Base-by-base conservation (phyloP, 345 rosid species). In the Orychophragmus violaceus region DNA sequence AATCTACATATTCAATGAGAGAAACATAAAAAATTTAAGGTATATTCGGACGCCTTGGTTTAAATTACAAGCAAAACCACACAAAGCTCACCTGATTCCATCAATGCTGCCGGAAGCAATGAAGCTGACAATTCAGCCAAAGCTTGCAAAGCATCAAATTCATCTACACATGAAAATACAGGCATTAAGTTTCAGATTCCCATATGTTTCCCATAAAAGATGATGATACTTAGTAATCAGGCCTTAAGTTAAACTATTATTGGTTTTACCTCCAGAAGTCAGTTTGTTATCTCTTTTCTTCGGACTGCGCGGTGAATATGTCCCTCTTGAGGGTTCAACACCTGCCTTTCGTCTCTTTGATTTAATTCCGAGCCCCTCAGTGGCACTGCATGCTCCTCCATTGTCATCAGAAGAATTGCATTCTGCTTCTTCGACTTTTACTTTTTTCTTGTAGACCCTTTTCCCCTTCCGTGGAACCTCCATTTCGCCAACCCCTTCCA, bases 341-440 rank as follows among this genome's bases (percentile, higher is more conserved):
- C 67, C 78, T 54, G 50, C 75, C 49, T 88, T 84, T 53, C 81
- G 79, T 73, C 74, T 81, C 9, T 42, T 65, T 59, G 74, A 67
- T 71, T 65, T 70, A 28, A 48, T 74, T 70, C 68, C 78, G 55
- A 79, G 66, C 68, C 90, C 95, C 87, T 85, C 86, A 55, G 94
- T 87, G 60, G 91, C 95, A 42, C 96, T 95, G 75, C 91, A 83
- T 30, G 93, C 93, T 80, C 82, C 97, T 50, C 82, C 86, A 45
- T 81, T 81, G 59, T 83, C 94, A 78, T 87, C 96, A 56, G 84
- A 87, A 62, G 69, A 64, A 72, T 76, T 74, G 62, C 71, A 79
- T 66, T 71, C 74, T 23, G 61, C 69, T 66, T 81, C 85, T 62
- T 82, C 89, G 21, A 59, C 79, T 78, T 75, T 83, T 59, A 75